A percentile compares a stretch with the other conserved stretches of the same genome.
phyloP scores from a whole-genome alignment of 2,329 filamentous ascomycete genomes.

The Diaporthe vexans region DNA sequence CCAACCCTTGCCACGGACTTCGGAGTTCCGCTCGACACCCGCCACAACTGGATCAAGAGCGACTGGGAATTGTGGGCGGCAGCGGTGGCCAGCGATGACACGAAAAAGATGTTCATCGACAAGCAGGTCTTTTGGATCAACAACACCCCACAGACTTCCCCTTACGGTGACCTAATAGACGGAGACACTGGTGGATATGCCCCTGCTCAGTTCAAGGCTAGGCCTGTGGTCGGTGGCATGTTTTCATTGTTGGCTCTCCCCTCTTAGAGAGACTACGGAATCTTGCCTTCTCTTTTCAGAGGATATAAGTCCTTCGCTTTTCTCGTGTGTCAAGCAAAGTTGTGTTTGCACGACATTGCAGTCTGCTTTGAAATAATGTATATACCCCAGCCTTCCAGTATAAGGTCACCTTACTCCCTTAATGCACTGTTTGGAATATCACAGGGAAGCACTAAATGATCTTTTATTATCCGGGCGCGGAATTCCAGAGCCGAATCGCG shows the following conservation, averaged over 20 bases:
- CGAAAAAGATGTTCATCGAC: conserved; percentile 75
- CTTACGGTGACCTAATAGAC: conserved; percentile 81
- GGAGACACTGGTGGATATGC: conserved; percentile 78
- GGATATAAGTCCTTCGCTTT: not conserved
- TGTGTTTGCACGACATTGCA: not conserved
- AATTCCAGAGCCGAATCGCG: not conserved
- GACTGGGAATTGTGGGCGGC: conserved; percentile 92
- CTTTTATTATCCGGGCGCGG: too few species aligned
- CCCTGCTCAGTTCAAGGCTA: conserved; percentile 77
- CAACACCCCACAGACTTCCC: conserved; percentile 68
- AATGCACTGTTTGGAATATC: not conserved
- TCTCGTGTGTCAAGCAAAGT: not conserved
- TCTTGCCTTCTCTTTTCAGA: too few species aligned
- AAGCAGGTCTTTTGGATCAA: conserved; percentile 82
- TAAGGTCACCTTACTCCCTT: not conserved
- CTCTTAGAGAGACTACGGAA: conserved; percentile 1
- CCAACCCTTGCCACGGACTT: conserved; percentile 78
- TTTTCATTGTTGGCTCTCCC: conserved; percentile 82
- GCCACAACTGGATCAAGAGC: conserved; percentile 85
- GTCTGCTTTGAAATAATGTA: not conserved
- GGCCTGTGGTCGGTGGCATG: conserved; percentile 84
- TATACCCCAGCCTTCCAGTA: not conserved
- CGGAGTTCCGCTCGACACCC: conserved; percentile 85
- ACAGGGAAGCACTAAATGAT: too few species aligned
- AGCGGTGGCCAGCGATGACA: conserved; percentile 75